Percentiles rank a stretch among this genome's conserved stretches.
These are phyloP conservation scores for Plasmodium cynomolgi DNA, from an alignment of 169 alveolate genomes.

Conservation along the genomic window DNA sequence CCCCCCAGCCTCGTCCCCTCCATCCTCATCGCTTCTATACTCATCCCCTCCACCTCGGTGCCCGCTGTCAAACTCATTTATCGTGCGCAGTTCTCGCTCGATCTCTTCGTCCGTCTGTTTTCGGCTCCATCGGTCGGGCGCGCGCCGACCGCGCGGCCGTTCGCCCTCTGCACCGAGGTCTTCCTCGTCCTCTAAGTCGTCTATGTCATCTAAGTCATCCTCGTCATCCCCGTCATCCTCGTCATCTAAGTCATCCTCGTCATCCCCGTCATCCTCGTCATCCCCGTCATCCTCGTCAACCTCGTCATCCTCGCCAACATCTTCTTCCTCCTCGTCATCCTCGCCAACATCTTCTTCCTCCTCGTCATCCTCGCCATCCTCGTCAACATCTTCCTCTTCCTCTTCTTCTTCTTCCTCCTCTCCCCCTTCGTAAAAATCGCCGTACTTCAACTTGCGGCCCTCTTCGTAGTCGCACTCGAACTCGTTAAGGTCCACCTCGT, in stretches of 20 bases:
- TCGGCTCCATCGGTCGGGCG: not conserved
- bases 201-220: not conserved
- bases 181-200: conserved; percentile 30
- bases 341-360: conserved; percentile 20
- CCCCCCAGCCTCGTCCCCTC: not conserved
- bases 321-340: not conserved
- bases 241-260: not conserved
- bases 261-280: conserved; percentile 8
- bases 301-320: not conserved
- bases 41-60: conserved; percentile 4
- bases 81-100: conserved; percentile 14
- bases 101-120: conserved; percentile 3
- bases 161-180: conserved; percentile 26
- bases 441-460: conserved; percentile 3
- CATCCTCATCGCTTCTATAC: not conserved
- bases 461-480: conserved; percentile 19
- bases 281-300: conserved; percentile 71
- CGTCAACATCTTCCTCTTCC: conserved; percentile 15
- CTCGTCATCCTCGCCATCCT: conserved; percentile 11
- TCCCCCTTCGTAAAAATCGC: conserved; percentile 12
- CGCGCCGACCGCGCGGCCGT: conserved; percentile 17
- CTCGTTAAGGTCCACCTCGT: conserved; percentile 34
- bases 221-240: conserved; percentile 74
- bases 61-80: conserved; percentile 3
- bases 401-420: conserved; percentile 61